Evolutionary conservation across 306 rosid genomes (phyloP), one percentile per base, ranked within the genome.

Genomic region (Trifolium dubium): DNA sequence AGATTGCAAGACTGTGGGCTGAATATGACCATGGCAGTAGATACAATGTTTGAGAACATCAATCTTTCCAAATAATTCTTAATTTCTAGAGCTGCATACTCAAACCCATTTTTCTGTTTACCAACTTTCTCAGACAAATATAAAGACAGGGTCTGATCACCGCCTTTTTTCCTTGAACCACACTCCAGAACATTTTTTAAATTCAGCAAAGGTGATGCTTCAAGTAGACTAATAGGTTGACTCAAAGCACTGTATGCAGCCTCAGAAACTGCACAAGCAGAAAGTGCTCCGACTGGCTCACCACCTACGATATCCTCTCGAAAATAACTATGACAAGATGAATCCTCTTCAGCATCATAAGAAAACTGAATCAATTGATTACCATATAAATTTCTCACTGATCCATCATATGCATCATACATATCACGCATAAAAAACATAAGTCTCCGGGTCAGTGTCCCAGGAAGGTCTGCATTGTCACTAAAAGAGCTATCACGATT

Each of bases 181-280:
- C 97, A 95, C 81, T 95, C 99, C 76, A 90, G 69, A 49, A 92
- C 92, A 46, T 83, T 81, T 89, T 95, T 95, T 39, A 95, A 87
- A 83, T 88, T 95, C 79, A 95, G 83, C 80, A 92, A 80, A 29
- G 99, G 99, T 46, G 99, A 95, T 62, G 93, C 66, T 87, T 92
- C 96, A 64, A 95, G 98, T 19, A 90, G 83, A 87, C 99, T 92
- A 66, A 95, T 79, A 62, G 99, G 98, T 71, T 95, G 99, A 78
- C 90, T 92, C 86, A 95, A 83, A 75, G 99, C 99, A 66, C 99
- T 88, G 82, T 92, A 95, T 58, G 98, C 99, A 79, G 99, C 93
- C 85, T 95, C 99, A 44, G 99, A 95, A 37, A 95, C 65, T 3
- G 99, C 99, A 76, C 93, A 95, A 58, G 97, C 96, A 64, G 99